Conservation (phyloP, 805 yeast genomes). For the Yarrowia sp. region DNA sequence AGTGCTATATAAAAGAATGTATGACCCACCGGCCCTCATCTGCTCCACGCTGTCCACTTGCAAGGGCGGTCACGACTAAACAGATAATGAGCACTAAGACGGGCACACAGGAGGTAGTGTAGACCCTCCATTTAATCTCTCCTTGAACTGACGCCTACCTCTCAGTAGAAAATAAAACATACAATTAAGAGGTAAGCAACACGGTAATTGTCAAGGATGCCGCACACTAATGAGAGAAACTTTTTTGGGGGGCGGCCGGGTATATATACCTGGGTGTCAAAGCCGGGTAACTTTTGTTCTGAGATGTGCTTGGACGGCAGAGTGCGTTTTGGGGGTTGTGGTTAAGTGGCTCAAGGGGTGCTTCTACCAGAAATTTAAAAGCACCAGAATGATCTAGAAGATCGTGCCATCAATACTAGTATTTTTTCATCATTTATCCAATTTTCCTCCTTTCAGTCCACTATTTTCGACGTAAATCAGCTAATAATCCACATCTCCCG, state of each 20-base stretch:
- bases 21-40: slow-evolving; percentile 67
- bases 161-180: slow-evolving; percentile 38
- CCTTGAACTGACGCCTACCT: slow-evolving; percentile 70
- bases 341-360: too few species aligned
- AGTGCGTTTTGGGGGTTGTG: too few species aligned
- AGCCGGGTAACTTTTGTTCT: slow-evolving; percentile 24
- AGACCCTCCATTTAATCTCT: slow-evolving; percentile 50
- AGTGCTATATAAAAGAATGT: slow-evolving; percentile 40
- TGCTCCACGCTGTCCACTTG: slow-evolving; percentile 42
- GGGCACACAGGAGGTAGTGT: slow-evolving; percentile 37
- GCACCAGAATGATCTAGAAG: not conserved
- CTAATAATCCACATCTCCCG: too few species aligned
- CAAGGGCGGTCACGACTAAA: slow-evolving; percentile 40
- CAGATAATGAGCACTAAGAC: slow-evolving; percentile 63
- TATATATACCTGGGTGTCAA: not conserved
- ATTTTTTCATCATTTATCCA: not conserved
- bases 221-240: slow-evolving; percentile 48
- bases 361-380: too few species aligned
- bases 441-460: too few species aligned
- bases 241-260: slow-evolving; percentile 1
- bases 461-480: not conserved
- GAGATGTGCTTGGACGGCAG: not conserved
- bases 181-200: slow-evolving; percentile 55
- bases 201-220: slow-evolving; percentile 77
- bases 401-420: not conserved